phyloP scores from a whole-genome alignment of 2,329 filamentous ascomycete species.

The Fusarium chlamydosporum region DNA sequence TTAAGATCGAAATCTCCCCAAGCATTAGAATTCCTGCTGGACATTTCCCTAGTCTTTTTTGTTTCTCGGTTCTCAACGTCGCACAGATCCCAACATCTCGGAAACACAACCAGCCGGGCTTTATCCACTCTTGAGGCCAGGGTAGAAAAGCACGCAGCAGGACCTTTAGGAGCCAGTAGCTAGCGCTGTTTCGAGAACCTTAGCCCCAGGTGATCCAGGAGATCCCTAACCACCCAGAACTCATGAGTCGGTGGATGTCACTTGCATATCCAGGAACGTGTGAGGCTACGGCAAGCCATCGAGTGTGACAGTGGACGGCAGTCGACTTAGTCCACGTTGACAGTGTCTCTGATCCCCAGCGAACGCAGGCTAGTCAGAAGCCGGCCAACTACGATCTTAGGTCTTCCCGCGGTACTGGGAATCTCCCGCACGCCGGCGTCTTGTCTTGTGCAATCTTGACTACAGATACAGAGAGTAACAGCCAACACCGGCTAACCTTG shows the following conservation, averaged over 20 bases:
- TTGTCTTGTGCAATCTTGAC: constrained; percentile 36
- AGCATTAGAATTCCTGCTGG: constrained; percentile 17
- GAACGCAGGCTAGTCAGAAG: constrained; percentile 45
- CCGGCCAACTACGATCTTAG: constrained; percentile 49
- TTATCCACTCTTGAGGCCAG: constrained; percentile 46
- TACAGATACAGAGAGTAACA: constrained; percentile 19
- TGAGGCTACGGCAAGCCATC: constrained; percentile 53
- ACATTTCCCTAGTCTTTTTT: constrained; percentile 10
- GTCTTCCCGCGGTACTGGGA: constrained; percentile 48
- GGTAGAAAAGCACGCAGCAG: constrained; percentile 25
- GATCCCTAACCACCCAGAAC: constrained; percentile 41
- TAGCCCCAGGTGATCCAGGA: constrained; percentile 42
- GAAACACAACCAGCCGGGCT: constrained; percentile 49
- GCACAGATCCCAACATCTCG: constrained; percentile 50
- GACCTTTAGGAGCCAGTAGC: constrained; percentile 31
- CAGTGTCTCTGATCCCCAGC: constrained; percentile 48
- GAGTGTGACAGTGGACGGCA: constrained; percentile 48
- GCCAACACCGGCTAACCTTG: constrained; percentile 27
- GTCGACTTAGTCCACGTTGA: constrained; percentile 47
- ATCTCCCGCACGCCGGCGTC: constrained; percentile 49
- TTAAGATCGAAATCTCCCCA: constrained; percentile 1
- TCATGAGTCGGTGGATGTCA: constrained; percentile 50
- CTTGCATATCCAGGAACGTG: constrained; percentile 53
- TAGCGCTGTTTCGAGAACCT: constrained; percentile 43
- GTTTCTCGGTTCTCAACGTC: constrained; percentile 18